Evolutionary conservation across 805 yeast genomes (phyloP).

Genomic region (Kodamaea jinghongensis): DNA sequence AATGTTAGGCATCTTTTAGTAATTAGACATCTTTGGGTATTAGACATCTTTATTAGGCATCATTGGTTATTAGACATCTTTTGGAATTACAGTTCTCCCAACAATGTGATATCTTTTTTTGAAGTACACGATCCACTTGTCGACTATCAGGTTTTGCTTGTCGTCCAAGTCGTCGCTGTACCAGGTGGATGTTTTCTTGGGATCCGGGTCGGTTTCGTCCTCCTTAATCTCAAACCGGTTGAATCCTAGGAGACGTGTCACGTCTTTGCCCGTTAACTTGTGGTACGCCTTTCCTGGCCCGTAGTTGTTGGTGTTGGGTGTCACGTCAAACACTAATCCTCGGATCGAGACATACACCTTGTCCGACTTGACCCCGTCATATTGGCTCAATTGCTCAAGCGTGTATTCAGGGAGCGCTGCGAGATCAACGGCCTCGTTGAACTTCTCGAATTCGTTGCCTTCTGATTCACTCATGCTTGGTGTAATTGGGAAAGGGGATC

Average conservation of each 20-base stretch:
- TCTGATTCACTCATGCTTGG: constrained; percentile 3
- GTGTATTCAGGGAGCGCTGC: constrained; percentile 32
- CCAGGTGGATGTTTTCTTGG: constrained; percentile 34
- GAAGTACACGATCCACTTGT: constrained; percentile 73
- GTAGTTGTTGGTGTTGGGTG: constrained; percentile 60
- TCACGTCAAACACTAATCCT: constrained; percentile 78
- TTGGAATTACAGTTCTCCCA: constrained; percentile 27
- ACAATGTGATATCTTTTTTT: constrained; percentile 42
- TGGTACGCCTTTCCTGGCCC: constrained; percentile 78
- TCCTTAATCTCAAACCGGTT: constrained; percentile 38
- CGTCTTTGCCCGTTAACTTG: constrained; percentile 72
- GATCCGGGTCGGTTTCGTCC: constrained; percentile 8
- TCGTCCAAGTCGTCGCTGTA: constrained; percentile 52
- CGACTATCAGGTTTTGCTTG: constrained; percentile 57
- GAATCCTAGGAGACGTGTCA: constrained; percentile 71
- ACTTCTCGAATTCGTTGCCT: constrained; percentile 24
- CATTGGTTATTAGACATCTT: no score
- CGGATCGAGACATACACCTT: constrained; percentile 70
- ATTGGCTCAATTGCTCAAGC: constrained; percentile 29
- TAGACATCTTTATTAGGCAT: no score
- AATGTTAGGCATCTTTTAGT: no score
- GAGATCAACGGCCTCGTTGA: constrained; percentile 31
- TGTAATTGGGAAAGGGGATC: no score
- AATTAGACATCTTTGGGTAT: no score
- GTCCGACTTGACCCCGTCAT: constrained; percentile 29